Evolutionary conservation across 2,329 filamentous ascomycete species (phyloP).

Genomic region (Pestalotiopsis sp.): DNA sequence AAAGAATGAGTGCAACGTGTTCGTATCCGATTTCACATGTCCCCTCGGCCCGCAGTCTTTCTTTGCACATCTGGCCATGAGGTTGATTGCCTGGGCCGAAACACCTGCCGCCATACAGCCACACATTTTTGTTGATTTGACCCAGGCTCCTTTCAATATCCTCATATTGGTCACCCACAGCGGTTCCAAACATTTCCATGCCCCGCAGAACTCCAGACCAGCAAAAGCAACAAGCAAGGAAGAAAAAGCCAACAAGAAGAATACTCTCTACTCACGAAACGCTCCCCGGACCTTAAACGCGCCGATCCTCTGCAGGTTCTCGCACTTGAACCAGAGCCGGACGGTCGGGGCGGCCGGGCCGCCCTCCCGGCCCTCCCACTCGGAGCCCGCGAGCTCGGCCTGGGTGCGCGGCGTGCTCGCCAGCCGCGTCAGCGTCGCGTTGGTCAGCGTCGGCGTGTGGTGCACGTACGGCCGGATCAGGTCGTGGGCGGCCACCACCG

Average conservation of each 20-base stretch:
- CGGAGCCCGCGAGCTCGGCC: slow-evolving; percentile 55
- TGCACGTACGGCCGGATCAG: slow-evolving; percentile 79
- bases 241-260: background rate
- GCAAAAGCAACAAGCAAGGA: background rate
- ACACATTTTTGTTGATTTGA: too few species aligned
- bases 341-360: slow-evolving; percentile 60
- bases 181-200: too few species aligned
- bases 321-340: slow-evolving; percentile 90
- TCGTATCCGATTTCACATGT: too few species aligned
- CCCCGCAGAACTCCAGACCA: too few species aligned
- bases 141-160: too few species aligned
- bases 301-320: slow-evolving; percentile 87
- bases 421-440: slow-evolving; percentile 70
- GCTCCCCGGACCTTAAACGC: slow-evolving; percentile 93
- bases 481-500: slow-evolving; percentile 70
- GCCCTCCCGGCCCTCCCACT: slow-evolving; percentile 49
- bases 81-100: too few species aligned
- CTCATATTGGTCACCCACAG: too few species aligned
- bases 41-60: too few species aligned
- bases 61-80: too few species aligned
- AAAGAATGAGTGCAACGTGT: background rate
- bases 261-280: slow-evolving; percentile 52
- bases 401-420: slow-evolving; percentile 70
- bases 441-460: slow-evolving; percentile 81
- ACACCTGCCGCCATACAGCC: too few species aligned